A percentile compares a stretch with the other conserved stretches of the same genome.
Evolutionary conservation across 108 stramenopile genomes (phyloP).

Genomic region (Fistulifera pelliculosa): DNA sequence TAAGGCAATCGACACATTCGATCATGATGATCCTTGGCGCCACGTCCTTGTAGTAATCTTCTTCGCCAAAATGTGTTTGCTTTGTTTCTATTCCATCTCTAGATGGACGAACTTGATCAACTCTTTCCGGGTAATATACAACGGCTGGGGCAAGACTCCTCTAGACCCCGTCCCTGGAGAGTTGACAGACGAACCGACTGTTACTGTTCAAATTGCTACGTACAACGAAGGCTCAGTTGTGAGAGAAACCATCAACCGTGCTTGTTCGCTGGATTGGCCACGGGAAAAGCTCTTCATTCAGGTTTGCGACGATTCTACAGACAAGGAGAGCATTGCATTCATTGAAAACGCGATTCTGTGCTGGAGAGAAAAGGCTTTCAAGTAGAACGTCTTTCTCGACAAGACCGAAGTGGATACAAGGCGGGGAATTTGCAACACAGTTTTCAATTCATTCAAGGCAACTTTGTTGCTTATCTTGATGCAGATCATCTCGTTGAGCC

Average conservation of each 20-base stretch:
- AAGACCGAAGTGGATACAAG: slow-evolving; percentile 18
- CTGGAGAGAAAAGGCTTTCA: slow-evolving; percentile 6
- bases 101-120: no score
- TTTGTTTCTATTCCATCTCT: no score
- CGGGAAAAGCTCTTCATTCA: slow-evolving; percentile 14
- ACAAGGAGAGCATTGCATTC: slow-evolving; percentile 9
- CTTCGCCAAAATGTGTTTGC: no score
- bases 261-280: slow-evolving; percentile 20
- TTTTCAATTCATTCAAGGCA: slow-evolving; percentile 6
- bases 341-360: not conserved
- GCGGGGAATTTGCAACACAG: slow-evolving; percentile 11
- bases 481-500: slow-evolving; percentile 17
- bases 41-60: no score
- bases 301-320: slow-evolving; percentile 19
- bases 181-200: slow-evolving; percentile 3
- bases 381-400: slow-evolving; percentile 8
- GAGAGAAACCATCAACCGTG: slow-evolving; percentile 15
- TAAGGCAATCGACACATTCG: no score
- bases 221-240: slow-evolving; percentile 27
- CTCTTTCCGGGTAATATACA: no score
- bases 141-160: no score
- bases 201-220: slow-evolving; percentile 22
- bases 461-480: slow-evolving; percentile 21
- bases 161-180: no score
- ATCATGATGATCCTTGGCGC: no score